Evolutionary conservation across 2,329 filamentous ascomycete genomes (phyloP).

Genomic region (Pseudonectria foliicola): DNA sequence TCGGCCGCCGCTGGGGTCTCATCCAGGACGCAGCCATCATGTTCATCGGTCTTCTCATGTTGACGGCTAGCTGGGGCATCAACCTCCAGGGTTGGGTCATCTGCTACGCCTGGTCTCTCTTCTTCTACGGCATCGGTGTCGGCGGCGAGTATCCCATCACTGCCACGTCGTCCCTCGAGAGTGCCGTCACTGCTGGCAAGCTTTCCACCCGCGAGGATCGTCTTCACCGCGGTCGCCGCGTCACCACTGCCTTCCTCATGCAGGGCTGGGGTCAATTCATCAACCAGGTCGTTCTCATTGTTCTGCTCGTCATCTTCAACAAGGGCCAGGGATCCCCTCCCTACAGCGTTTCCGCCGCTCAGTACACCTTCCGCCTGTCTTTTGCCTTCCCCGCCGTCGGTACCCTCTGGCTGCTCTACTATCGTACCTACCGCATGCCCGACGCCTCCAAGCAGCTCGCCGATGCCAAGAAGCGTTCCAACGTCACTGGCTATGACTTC

Average conservation of each 20-base stretch:
- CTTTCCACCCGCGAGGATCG: conserved; percentile 88
- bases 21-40: conserved; percentile 93
- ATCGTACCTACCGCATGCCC: conserved; percentile 92
- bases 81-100: conserved; percentile 92
- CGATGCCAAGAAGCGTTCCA: conserved; percentile 74
- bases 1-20: conserved; percentile 88
- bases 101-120: conserved; percentile 90
- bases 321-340: conserved; percentile 65
- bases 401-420: conserved; percentile 92
- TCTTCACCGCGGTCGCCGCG: conserved; percentile 90
- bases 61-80: conserved; percentile 83
- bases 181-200: conserved; percentile 76
- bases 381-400: conserved; percentile 88
- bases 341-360: conserved; percentile 69
- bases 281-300: conserved; percentile 86
- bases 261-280: conserved; percentile 96
- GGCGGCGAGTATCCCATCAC: conserved; percentile 96
- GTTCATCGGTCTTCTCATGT: conserved; percentile 86
- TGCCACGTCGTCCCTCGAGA: conserved; percentile 90
- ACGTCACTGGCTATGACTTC: conserved; percentile 90
- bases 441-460: conserved; percentile 76
- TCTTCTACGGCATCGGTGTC: conserved; percentile 62
- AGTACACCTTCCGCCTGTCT: conserved; percentile 87
- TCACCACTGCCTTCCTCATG: conserved; percentile 95
- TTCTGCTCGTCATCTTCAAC: conserved; percentile 84